phyloP scores from a whole-genome alignment of 352 stramenopile genomes.

The Pythium phragmiticola region DNA sequence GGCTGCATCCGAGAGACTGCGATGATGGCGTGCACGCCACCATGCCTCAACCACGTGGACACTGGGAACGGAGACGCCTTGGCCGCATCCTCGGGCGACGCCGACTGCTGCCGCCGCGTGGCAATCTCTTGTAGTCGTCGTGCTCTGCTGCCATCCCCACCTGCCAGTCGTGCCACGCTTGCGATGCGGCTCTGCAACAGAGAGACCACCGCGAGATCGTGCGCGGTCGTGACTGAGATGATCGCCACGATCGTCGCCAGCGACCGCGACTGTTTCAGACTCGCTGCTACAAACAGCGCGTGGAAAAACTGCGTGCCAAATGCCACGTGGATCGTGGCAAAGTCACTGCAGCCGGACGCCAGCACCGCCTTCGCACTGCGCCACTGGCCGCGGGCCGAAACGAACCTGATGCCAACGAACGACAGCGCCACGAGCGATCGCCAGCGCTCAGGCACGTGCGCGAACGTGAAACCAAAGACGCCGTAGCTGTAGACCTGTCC shows the following conservation, averaged over 20 bases:
- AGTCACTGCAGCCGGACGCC: neutral
- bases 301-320: constrained; percentile 17
- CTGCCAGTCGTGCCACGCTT: neutral
- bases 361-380: neutral
- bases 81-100: neutral
- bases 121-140: neutral
- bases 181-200: neutral
- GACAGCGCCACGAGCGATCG: neutral
- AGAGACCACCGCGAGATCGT: neutral
- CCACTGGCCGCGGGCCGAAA: neutral
- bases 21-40: neutral
- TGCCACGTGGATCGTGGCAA: constrained; percentile 3
- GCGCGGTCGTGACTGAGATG: neutral
- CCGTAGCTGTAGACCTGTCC: neutral
- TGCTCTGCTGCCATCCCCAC: neutral
- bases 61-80: neutral
- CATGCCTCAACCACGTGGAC: no score
- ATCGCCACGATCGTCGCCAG: neutral
- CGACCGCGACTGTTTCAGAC: constrained; percentile 12
- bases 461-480: neutral
- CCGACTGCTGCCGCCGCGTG: neutral
- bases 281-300: constrained; percentile 13
- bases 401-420: neutral
- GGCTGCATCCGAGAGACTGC: neutral
- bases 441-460: neutral